These are phyloP conservation scores for Thielaviopsis punctulata DNA, from an alignment of 2,329 filamentous ascomycete species.

Conservation along the genomic window DNA sequence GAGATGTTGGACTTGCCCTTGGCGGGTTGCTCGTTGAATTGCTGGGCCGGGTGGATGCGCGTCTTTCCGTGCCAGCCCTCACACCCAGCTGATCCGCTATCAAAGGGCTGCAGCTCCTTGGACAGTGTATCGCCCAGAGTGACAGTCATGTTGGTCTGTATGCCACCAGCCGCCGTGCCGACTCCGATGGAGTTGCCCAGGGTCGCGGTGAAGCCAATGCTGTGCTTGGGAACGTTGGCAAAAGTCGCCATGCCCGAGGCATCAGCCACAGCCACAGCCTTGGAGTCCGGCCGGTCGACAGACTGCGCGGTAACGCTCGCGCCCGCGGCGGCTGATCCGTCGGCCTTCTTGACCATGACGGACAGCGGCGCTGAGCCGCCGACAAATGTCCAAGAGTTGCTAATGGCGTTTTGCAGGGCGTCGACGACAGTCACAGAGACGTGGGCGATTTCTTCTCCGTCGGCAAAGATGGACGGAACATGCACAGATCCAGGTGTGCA, in stretches of 20 bases:
- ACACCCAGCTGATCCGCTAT: not conserved
- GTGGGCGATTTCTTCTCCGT: conserved; percentile 1
- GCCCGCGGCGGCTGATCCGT: not conserved
- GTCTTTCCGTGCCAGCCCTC: not conserved
- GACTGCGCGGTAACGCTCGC: conserved; percentile 1
- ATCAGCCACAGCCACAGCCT: not conserved
- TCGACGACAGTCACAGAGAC: conserved; percentile 7
- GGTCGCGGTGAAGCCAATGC: conserved; percentile 4
- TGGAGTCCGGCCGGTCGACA: conserved; percentile 5
- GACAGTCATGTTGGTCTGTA: not conserved
- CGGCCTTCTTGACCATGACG: conserved; percentile 2
- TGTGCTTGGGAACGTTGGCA: conserved; percentile 3
- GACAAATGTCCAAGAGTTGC: conserved; percentile 8
- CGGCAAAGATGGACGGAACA: conserved; percentile 1
- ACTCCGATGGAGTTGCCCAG: conserved; percentile 2
- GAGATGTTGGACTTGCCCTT: not conserved
- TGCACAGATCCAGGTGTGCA: conserved; percentile 5
- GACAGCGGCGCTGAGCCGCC: not conserved
- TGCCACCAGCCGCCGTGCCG: conserved; percentile 6
- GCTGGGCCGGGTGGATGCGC: not conserved
- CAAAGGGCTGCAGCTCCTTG: not conserved
- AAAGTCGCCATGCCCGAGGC: conserved; percentile 3
- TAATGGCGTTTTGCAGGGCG: conserved; percentile 1
- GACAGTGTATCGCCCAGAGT: not conserved
- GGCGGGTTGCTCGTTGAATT: not conserved